Evolutionary conservation across 139 green algal species (phyloP), one percentile per base, ranked within the genome.

Genomic region (Zygnema cylindricum): DNA sequence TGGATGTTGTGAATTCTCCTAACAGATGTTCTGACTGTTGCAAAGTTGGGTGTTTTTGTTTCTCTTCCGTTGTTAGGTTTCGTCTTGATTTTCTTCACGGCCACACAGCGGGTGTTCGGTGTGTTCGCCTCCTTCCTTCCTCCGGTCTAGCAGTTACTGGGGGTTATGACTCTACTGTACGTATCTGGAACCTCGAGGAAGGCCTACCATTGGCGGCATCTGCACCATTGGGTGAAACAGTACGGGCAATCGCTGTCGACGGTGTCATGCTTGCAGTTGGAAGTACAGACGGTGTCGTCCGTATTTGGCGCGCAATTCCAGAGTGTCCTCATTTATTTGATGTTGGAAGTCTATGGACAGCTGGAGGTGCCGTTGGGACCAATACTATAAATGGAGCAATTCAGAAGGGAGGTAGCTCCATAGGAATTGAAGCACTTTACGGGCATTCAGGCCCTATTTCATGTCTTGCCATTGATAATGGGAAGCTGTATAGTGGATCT

Each of bases 291-390:
- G 36, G 33, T 1, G 71, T 85, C 21, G 25, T 89, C 16, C 73
- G 85, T 11, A 40, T 89, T 0, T 89, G 85, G 85, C 75, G 25
- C 22, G 55, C 85, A 25, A 38, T 55, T 30, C 41, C n/a, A 1
- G 73, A 30, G n/a, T 89, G 85, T 57, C 42, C 85, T 0, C 77
- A 89, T 57, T 41, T 77, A 23, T 89, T 89, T 86, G 85, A 89
- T 77, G 73, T 89, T 3, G 78, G 32, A 2, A 77, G 85, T 35
- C 32, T 42, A 38, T 82, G 83, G 69, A 21, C 77, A 35, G 40
- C 38, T 35, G 40, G 32, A 54, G 3, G 32, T 39, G 57, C 57
- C 57, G 25, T 30, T 25, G 25, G 30, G 30, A 73, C 57, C 30
- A 25, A 35, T 40, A 21, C 73, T 40, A 81, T 22, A 35, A 16